Evolutionary conservation across 257 asterid species (phyloP).

Genomic region (Plectranthus barbatus): DNA sequence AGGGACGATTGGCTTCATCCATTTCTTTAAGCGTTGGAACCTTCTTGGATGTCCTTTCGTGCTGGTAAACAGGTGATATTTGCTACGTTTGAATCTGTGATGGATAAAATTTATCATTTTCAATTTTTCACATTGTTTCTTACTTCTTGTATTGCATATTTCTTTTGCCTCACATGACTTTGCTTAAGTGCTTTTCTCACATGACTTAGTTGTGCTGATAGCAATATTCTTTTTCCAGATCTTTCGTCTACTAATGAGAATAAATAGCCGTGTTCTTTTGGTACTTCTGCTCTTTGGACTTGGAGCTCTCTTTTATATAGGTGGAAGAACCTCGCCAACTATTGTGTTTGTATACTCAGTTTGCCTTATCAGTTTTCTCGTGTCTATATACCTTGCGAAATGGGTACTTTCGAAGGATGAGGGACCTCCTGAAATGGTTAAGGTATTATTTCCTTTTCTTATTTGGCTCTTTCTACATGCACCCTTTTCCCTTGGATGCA

Average conservation of each 20-base stretch:
- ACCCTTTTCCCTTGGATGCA: background rate
- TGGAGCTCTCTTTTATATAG: conserved; percentile 76
- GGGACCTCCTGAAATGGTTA: conserved; percentile 97
- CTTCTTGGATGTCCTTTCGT: background rate
- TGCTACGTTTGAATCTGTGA: no score
- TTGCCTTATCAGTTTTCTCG: conserved; percentile 73
- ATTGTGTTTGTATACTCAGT: conserved; percentile 87
- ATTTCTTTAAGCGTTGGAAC: background rate
- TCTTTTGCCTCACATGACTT: background rate
- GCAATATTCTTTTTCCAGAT: conserved; percentile 44
- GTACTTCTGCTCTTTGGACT: conserved; percentile 60
- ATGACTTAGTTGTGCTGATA: background rate
- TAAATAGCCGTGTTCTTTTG: conserved; percentile 69
- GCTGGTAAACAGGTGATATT: background rate
- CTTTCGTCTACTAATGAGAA: conserved; percentile 73
- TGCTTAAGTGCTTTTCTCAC: no score
- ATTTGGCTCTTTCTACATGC: conserved; percentile 4
- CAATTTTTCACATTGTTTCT: no score
- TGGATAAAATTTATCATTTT: no score
- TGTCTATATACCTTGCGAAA: conserved; percentile 68
- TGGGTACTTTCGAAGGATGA: conserved; percentile 98
- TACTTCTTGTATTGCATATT: background rate
- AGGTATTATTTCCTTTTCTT: conserved; percentile 43
- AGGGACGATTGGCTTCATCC: background rate
- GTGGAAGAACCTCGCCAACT: conserved; percentile 84